phyloP scores from a whole-genome alignment of 495 filamentous ascomycete genomes.

The Aspergillus carlsbadensis region DNA sequence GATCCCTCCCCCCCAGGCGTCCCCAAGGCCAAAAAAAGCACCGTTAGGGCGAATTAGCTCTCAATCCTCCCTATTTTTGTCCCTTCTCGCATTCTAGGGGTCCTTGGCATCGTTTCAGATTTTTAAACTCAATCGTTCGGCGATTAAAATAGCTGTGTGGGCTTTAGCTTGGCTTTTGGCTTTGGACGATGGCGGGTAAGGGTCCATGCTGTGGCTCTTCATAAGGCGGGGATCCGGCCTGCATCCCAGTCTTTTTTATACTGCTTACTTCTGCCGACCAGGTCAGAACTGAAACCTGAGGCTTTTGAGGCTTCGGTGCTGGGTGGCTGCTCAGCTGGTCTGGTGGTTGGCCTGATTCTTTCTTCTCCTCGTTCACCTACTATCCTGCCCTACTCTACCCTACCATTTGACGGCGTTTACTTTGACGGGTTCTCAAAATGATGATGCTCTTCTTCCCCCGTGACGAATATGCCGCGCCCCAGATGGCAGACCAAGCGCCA shows the following conservation, averaged over 20 bases:
- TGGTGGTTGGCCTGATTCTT: neutral
- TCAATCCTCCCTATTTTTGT: conserved; percentile 1
- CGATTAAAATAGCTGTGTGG: conserved; percentile 14
- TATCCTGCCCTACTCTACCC: neutral
- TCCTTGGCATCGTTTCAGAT: conserved; percentile 13
- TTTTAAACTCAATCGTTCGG: conserved; percentile 9
- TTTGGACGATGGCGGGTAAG: neutral
- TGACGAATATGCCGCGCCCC: neutral
- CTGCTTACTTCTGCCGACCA: neutral
- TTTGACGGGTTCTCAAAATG: neutral
- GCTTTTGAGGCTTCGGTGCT: neutral
- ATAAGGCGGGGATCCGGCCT: conserved; percentile 1
- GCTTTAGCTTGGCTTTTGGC: neutral
- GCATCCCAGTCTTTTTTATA: neutral
- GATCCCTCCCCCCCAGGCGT: neutral
- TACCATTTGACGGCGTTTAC: neutral
- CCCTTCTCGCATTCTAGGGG: conserved; percentile 11
- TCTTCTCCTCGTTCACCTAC: neutral
- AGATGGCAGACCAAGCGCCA: neutral
- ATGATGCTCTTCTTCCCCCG: neutral
- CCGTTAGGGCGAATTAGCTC: neutral
- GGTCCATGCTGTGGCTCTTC: neutral
- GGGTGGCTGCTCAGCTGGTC: neutral
- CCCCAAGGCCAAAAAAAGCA: neutral
- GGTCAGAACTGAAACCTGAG: too few species aligned